Percentiles rank a stretch among this genome's conserved stretches.
These are phyloP conservation scores for Ascochyta viciae-villosae DNA, from an alignment of 2,329 filamentous ascomycete genomes.

Conservation along the genomic window DNA sequence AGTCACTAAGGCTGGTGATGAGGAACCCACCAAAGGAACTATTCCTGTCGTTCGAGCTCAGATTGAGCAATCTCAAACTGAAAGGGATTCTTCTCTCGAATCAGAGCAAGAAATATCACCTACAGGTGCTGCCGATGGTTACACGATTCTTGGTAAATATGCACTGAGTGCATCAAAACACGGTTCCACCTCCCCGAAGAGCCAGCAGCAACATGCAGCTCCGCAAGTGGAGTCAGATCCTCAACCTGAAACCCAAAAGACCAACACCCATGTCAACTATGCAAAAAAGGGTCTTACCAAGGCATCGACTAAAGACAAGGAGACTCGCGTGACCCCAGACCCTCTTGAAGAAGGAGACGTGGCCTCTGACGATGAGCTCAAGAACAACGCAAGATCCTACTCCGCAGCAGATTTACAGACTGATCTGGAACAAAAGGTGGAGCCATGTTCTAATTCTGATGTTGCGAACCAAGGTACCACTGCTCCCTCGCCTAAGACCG, in stretches of 20 bases:
- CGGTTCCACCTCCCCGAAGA: neutral
- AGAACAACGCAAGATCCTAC: slow-evolving; percentile 34
- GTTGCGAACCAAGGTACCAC: slow-evolving; percentile 13
- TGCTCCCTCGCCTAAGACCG: neutral
- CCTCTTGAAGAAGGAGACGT: slow-evolving; percentile 2
- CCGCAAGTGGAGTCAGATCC: neutral
- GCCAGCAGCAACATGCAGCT: neutral
- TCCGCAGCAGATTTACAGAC: slow-evolving; percentile 31
- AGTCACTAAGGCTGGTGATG: neutral
- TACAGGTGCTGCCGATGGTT: neutral
- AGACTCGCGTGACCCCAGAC: neutral
- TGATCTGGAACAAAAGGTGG: slow-evolving; percentile 12
- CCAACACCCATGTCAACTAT: neutral
- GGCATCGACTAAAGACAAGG: neutral
- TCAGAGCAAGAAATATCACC: neutral
- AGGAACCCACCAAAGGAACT: neutral
- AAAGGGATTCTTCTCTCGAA: neutral
- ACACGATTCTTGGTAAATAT: neutral
- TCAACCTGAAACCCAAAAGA: neutral
- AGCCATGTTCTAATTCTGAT: neutral
- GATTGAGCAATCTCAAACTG: neutral
- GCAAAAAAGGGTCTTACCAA: neutral
- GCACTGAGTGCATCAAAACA: neutral
- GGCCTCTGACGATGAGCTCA: slow-evolving; percentile 32
- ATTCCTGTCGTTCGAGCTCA: neutral